Evolutionary conservation across 1,284 basidiomycete species (phyloP).

Genomic region (Pseudozyma pruni): DNA sequence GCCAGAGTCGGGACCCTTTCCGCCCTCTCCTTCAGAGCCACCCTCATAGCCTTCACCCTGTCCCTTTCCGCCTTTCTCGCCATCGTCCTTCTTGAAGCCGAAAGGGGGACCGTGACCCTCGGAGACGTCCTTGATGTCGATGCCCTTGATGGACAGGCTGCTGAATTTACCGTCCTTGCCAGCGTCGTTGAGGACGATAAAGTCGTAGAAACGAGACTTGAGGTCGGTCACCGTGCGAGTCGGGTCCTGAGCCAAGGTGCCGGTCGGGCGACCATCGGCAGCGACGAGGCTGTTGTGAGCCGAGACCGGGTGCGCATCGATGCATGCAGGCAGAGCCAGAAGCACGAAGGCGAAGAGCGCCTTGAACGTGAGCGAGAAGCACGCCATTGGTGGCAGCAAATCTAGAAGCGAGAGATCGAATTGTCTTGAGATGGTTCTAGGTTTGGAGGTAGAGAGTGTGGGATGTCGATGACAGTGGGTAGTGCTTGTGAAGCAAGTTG

Average conservation of each 20-base stretch:
- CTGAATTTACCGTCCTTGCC: conserved; percentile 4
- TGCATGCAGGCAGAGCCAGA: conserved; percentile 19
- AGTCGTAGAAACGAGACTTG: conserved; percentile 20
- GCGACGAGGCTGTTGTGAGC: not conserved
- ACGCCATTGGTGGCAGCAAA: conserved; percentile 12
- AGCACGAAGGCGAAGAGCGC: conserved; percentile 12
- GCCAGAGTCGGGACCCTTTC: not conserved
- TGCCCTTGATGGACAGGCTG: conserved; percentile 8
- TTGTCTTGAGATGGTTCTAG: not conserved
- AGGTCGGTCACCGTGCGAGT: conserved; percentile 3
- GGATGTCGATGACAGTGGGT: not conserved
- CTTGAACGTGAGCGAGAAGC: conserved; percentile 13
- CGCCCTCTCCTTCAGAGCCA: not conserved
- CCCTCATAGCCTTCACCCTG: not conserved
- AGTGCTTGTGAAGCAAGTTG: not conserved
- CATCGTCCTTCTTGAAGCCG: conserved; percentile 7
- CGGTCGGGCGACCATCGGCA: conserved; percentile 3
- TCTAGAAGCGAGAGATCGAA: not conserved
- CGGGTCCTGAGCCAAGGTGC: not conserved
- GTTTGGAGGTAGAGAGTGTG: not conserved
- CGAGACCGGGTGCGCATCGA: conserved; percentile 20
- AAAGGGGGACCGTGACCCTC: conserved; percentile 12
- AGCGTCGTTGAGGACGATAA: conserved; percentile 12
- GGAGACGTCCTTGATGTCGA: conserved; percentile 11
- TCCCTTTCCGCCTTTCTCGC: not conserved